Base-by-base conservation (phyloP, 495 filamentous ascomycete species). In the Penicillium lagena region DNA sequence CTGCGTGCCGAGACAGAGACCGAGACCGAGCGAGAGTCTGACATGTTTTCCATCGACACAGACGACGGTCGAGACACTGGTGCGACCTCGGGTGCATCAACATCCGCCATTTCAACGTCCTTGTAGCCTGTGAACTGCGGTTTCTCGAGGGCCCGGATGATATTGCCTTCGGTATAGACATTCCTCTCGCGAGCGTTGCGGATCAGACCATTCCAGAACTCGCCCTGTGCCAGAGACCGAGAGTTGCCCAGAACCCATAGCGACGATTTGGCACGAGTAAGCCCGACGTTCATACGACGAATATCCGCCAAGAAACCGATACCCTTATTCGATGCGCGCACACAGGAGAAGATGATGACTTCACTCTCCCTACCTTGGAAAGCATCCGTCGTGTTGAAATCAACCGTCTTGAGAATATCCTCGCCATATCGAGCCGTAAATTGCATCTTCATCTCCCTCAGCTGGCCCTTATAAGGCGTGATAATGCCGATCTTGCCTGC, bases 241-340 rank as follows among this genome's bases (percentile, higher is more conserved):
- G 94, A 91, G 58, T 96, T 93, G 46, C 93, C 93, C 12, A 98
- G 75, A 47, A 98, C 89, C 83, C 89, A 98, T 22, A 98, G 75
- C 2, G 90, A 96, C 11, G 86, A 94, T 57, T 95, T 96, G 9
- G 93, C 94, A 73, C 93, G 81, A 7, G 93, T 98, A 35, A 98
- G 71, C 69, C 93, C 93, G 57, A 98, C 93, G 68, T 98, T 98
- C 93, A 98, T 98, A 79, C 93, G 93, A 40, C 93, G 82, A 58
- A 98, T 95, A 68, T 98, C 93, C 36, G 85, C 82, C 75, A 98
- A 82, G 79, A 98, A 98, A 75, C 93, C 93, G 57, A 98, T 95
- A 54, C 94, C 89, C 28, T 89, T 89, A 28, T 81, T 86, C 12
- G 87, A 90, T 29, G 93, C 90, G 65, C 93, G 81, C 29, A 98